Evolutionary conservation across 169 alveolate genomes (phyloP), one percentile per base, ranked within the genome.

Genomic region (Sarcocystis neurona): DNA sequence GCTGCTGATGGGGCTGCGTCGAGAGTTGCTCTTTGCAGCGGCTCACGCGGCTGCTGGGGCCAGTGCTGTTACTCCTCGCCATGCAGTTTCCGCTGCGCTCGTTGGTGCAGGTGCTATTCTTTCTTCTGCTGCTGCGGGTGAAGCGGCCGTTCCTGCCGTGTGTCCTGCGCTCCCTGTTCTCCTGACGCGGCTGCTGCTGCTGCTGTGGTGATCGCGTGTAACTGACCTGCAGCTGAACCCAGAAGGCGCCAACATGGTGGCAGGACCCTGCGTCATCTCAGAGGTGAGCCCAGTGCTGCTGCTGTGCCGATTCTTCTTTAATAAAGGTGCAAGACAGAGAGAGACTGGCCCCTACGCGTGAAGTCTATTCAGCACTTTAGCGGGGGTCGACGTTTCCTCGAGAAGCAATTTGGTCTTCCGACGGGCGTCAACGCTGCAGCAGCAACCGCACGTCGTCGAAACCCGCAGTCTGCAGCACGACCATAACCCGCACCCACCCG

Each of bases 251-350:
- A 34, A 48, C 6, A 39, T 75, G 37, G 84, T 75, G 58, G n/a
- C n/a, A n/a, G 58, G 58, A 15, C 63, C 68, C 8, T 75, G 84
- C 84, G 84, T 75, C 84, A 41, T 41, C 63, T 15, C 63, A 18
- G 63, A 44, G 84, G 63, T 47, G 39, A 10, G 58, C 41, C 0
- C 39, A n/a, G 58, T 32, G 34, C 8, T 34, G 8, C 3, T 34
- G 32, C 20, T 20, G 20, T 18, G 41, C 41, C 18, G 27, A 18
- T 12, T n/a, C n/a, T n/a, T n/a, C n/a, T n/a, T n/a, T n/a, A n/a
- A n/a, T n/a, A n/a, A n/a, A n/a, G n/a, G n/a, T n/a, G n/a, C n/a
- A n/a, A n/a, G n/a, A n/a, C n/a, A n/a, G n/a, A n/a, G n/a, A n/a
- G n/a, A n/a, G n/a, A n/a, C n/a, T n/a, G n/a, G n/a, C n/a, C n/a